Conservation (phyloP, 1,284 basidiomycete genomes). For the Grifola frondosa region DNA sequence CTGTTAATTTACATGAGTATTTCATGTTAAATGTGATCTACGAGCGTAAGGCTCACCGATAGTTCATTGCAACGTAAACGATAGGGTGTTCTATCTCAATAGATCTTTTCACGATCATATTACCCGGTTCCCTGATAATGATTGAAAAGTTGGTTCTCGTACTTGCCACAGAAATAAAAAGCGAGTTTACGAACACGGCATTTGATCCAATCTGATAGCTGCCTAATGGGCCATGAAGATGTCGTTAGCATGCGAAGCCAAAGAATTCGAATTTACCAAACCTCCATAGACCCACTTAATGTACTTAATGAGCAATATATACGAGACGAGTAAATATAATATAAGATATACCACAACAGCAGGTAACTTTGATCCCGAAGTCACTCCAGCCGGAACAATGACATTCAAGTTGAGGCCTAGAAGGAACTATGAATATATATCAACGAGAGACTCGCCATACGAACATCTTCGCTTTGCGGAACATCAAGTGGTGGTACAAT, state of each 20-base stretch:
- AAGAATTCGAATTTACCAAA: neutral
- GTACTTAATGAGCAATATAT: neutral
- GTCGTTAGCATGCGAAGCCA: too few relatives aligned
- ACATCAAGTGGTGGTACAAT: slow-evolving; percentile 31
- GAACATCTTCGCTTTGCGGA: slow-evolving; percentile 35
- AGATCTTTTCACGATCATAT: slow-evolving; percentile 32
- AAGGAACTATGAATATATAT: neutral
- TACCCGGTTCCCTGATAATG: slow-evolving; percentile 3
- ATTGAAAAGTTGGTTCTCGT: neutral
- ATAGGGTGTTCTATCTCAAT: slow-evolving; percentile 35
- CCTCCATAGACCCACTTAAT: slow-evolving; percentile 10
- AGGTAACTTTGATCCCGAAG: slow-evolving; percentile 43
- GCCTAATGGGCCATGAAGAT: neutral
- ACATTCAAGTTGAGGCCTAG: slow-evolving; percentile 59
- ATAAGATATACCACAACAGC: slow-evolving; percentile 47
- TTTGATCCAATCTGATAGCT: slow-evolving; percentile 4
- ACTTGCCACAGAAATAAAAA: neutral
- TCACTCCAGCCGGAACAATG: slow-evolving; percentile 42
- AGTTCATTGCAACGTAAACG: slow-evolving; percentile 12
- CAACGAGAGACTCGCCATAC: slow-evolving; percentile 38
- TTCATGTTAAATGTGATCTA: too few relatives aligned
- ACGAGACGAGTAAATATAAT: too few relatives aligned
- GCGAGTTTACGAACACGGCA: neutral
- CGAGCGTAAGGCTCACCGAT: slow-evolving; percentile 5
- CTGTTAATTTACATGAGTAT: neutral